Conservation (phyloP, 441 rosid genomes). For the Manihot esculenta region DNA sequence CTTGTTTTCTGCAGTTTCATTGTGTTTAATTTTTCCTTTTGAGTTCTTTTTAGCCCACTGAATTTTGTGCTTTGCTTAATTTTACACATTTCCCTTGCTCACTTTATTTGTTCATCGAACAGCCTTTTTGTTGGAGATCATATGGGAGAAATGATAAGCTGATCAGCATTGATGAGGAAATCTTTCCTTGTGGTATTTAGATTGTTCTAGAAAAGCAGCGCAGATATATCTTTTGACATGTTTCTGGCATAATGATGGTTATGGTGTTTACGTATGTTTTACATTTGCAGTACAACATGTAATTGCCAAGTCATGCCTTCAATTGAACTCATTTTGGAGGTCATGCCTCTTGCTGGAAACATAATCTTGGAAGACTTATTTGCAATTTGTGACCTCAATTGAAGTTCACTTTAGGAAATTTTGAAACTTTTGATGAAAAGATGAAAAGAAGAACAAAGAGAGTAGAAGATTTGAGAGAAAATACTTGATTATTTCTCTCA, state of each 20-base stretch:
- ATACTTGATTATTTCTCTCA: too few species aligned
- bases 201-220: slow-evolving; percentile 68
- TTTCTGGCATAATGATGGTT: neutral
- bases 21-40: neutral
- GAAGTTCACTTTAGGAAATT: neutral
- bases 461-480: too few species aligned
- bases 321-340: neutral
- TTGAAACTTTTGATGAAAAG: too few species aligned
- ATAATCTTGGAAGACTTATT: neutral
- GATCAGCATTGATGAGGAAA: slow-evolving; percentile 77
- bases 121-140: slow-evolving; percentile 91
- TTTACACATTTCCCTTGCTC: too few species aligned
- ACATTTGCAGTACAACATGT: neutral
- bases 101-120: slow-evolving; percentile 19
- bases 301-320: neutral
- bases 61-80: slow-evolving; percentile 3
- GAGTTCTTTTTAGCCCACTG: neutral
- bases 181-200: slow-evolving; percentile 72
- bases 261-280: neutral
- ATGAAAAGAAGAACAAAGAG: too few species aligned
- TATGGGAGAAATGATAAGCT: slow-evolving; percentile 86
- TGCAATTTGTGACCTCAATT: neutral
- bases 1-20: neutral
- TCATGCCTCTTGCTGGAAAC: slow-evolving; percentile 1
- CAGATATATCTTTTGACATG: slow-evolving; percentile 41